phyloP scores from a whole-genome alignment of 805 yeast genomes.

The Lachancea cidri region DNA sequence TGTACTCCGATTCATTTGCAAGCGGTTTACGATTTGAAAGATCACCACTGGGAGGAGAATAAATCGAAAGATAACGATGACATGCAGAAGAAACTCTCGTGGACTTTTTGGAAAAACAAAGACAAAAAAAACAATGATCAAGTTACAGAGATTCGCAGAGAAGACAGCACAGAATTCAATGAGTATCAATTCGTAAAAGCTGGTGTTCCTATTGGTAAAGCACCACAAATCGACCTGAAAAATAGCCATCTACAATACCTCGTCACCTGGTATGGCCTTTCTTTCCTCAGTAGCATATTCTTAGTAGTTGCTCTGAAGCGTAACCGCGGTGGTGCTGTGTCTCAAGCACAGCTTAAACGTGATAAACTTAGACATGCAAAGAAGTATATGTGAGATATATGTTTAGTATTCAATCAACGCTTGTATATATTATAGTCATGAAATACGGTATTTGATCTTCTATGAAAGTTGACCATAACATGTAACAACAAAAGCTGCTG shows the following conservation, averaged over 20 bases:
- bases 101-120: slow-evolving; percentile 22
- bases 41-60: slow-evolving; percentile 40
- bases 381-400: slow-evolving; percentile 30
- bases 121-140: background rate
- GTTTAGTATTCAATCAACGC: background rate
- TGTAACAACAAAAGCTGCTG: no score
- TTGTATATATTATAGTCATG: background rate
- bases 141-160: background rate
- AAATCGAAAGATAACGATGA: background rate
- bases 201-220: slow-evolving; percentile 87
- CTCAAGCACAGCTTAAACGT: slow-evolving; percentile 27
- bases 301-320: slow-evolving; percentile 49
- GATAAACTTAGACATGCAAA: slow-evolving; percentile 49
- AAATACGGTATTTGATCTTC: background rate
- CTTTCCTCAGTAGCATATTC: slow-evolving; percentile 65
- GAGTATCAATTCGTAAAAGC: slow-evolving; percentile 60
- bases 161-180: slow-evolving; percentile 37
- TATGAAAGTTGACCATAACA: no score
- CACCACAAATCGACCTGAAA: slow-evolving; percentile 73
- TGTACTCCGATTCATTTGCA: slow-evolving; percentile 74
- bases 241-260: slow-evolving; percentile 91
- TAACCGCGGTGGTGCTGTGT: slow-evolving; percentile 26
- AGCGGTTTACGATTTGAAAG: slow-evolving; percentile 60
- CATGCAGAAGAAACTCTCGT: slow-evolving; percentile 21
- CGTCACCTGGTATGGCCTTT: slow-evolving; percentile 92